A percentile compares a stretch with the other conserved stretches of the same genome.
phyloP scores from a whole-genome alignment of 2,329 filamentous ascomycete genomes.

The Penicillium italicum region DNA sequence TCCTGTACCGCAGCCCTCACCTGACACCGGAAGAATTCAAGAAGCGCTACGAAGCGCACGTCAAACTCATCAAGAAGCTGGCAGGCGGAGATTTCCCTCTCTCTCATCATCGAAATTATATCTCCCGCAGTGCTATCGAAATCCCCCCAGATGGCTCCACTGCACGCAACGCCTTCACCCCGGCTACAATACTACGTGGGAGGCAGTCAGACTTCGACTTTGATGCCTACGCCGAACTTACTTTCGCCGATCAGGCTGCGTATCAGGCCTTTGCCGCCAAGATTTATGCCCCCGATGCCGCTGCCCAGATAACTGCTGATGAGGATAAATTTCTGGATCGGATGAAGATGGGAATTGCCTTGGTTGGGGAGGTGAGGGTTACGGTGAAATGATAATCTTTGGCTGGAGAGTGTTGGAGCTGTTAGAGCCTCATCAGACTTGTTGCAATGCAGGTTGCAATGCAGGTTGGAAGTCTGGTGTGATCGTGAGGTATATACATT shows the following conservation, averaged over 20 bases:
- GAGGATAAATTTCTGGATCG: constrained; percentile 19
- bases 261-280: constrained; percentile 13
- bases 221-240: constrained; percentile 18
- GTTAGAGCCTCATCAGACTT: neutral
- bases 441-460: neutral
- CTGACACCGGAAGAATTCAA: constrained; percentile 18
- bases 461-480: too few species aligned
- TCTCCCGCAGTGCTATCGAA: constrained; percentile 9
- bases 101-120: constrained; percentile 18
- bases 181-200: constrained; percentile 14
- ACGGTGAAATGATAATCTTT: neutral
- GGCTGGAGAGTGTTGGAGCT: neutral
- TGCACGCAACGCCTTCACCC: constrained; percentile 17
- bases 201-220: constrained; percentile 17
- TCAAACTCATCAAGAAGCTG: constrained; percentile 18
- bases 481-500: neutral
- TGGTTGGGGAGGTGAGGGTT: constrained; percentile 3
- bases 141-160: constrained; percentile 4
- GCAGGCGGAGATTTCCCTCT: constrained; percentile 17
- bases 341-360: constrained; percentile 2
- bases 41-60: constrained; percentile 21
- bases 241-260: constrained; percentile 14
- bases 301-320: constrained; percentile 19
- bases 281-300: constrained; percentile 12
- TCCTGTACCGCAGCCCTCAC: constrained; percentile 15